A percentile compares a stretch with the other conserved stretches of the same genome.
phyloP scores from a whole-genome alignment of 2,329 filamentous ascomycete species.

The Graphilbum sp. region DNA sequence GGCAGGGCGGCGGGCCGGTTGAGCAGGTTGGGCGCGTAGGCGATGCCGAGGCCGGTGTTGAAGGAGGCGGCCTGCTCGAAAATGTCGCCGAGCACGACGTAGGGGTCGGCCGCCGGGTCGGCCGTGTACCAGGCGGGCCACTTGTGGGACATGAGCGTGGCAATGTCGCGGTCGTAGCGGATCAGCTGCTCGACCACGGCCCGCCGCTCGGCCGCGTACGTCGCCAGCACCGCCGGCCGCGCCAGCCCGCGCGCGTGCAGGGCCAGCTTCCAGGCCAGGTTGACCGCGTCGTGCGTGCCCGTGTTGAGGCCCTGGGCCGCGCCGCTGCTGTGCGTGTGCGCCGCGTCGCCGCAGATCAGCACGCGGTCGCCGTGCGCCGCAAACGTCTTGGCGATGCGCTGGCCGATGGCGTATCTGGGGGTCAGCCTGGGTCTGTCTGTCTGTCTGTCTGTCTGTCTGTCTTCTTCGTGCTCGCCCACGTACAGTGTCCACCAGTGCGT shows the following conservation, averaged over 20 bases:
- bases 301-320: constrained; percentile 45
- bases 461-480: too few relatives aligned
- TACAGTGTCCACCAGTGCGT: constrained; percentile 39
- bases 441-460: too few relatives aligned
- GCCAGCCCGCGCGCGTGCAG: constrained; percentile 11
- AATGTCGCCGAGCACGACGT: constrained; percentile 34
- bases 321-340: constrained; percentile 42
- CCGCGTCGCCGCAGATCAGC: constrained; percentile 32
- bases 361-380: constrained; percentile 31
- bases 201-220: constrained; percentile 22
- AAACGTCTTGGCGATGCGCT: constrained; percentile 42
- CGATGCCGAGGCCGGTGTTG: constrained; percentile 43
- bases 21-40: constrained; percentile 21
- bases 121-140: constrained; percentile 21
- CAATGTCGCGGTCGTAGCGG: constrained; percentile 19
- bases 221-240: constrained; percentile 15
- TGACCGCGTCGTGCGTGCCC: constrained; percentile 38
- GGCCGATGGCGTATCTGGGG: constrained; percentile 23
- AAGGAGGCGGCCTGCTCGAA: constrained; percentile 43
- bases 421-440: too few relatives aligned
- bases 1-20: constrained; percentile 1
- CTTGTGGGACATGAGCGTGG: constrained; percentile 21
- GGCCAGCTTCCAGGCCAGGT: constrained; percentile 29
- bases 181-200: constrained; percentile 22
- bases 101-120: constrained; percentile 22